Evolutionary conservation across 805 yeast species (phyloP), one percentile per base, ranked within the genome.

Genomic region (Candida ulmi): DNA sequence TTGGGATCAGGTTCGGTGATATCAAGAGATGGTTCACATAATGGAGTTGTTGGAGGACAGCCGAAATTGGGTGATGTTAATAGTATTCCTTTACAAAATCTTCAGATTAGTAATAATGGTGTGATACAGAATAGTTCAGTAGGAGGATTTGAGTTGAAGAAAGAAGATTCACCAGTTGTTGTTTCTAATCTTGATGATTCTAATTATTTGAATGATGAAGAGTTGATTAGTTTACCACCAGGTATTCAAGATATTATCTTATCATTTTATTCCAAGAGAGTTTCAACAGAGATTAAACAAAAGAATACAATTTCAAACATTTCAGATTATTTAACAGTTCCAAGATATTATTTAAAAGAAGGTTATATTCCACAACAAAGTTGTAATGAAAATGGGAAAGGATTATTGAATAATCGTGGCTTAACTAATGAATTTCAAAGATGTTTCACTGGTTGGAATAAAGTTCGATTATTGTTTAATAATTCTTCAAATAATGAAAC

Each of bases 221-320:
- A 44, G 11, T 26, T 55, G 17, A 28, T 50, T 16, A 32, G 30
- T 8, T 35, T 51, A 15, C 60, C 63, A 16, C 61, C 62, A 11
- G 63, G 63, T 12, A 47, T 59, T n/a, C 62, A 59, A 32, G 58
- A 57, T 37, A 45, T 59, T 17, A 48, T 59, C 1, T 32, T 47
- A 12, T 57, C 61, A 2, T 55, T 50, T 41, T 51, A 56, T 30
- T 49, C 55, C 1, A 42, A 39, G 7, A 38, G 45, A n/a, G 38
- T 41, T 26, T 28, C 19, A 30, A n/a, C 30, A 13, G 11, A 11
- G 24, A 21, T 21, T 17, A 8, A 31, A 45, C 19, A 40, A 38
- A 35, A 33, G 31, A 17, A 17, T 11, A 36, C 24, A 13, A 30
- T 36, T 8, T 19, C 30, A 3, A 41, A 44, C 16, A 35, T 44